Evolutionary conservation across 2,329 filamentous ascomycete genomes (phyloP).

Genomic region (Cytospora mali): DNA sequence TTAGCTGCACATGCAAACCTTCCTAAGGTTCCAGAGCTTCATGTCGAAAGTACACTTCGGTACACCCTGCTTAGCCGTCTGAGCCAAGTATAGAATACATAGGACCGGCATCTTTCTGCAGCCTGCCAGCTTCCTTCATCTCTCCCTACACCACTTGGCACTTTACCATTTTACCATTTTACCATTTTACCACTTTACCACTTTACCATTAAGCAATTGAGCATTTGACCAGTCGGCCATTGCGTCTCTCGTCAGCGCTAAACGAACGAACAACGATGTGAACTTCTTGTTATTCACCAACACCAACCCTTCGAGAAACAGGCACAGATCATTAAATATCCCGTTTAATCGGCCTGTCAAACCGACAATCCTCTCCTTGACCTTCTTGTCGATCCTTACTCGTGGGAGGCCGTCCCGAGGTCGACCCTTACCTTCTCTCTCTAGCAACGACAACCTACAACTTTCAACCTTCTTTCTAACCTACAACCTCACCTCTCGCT

Average conservation of each 20-base stretch:
- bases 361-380: constrained; percentile 22
- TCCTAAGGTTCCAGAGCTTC: background rate
- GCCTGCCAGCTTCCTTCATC: background rate
- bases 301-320: background rate
- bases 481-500: background rate
- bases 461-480: background rate
- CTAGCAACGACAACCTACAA: background rate
- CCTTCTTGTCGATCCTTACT: constrained; percentile 17
- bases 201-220: background rate
- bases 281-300: background rate
- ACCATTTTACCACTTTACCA: background rate
- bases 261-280: background rate
- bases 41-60: background rate
- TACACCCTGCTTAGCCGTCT: background rate
- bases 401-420: background rate
- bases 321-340: background rate
- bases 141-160: background rate
- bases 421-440: background rate
- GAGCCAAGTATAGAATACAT: background rate
- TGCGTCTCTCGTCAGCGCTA: background rate
- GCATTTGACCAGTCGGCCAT: background rate
- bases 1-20: background rate
- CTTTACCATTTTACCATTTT: background rate
- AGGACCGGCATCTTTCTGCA: background rate
- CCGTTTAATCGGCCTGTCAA: background rate